phyloP scores from a whole-genome alignment of 148 eudicot genomes.

The Vaccinium corymbosum region DNA sequence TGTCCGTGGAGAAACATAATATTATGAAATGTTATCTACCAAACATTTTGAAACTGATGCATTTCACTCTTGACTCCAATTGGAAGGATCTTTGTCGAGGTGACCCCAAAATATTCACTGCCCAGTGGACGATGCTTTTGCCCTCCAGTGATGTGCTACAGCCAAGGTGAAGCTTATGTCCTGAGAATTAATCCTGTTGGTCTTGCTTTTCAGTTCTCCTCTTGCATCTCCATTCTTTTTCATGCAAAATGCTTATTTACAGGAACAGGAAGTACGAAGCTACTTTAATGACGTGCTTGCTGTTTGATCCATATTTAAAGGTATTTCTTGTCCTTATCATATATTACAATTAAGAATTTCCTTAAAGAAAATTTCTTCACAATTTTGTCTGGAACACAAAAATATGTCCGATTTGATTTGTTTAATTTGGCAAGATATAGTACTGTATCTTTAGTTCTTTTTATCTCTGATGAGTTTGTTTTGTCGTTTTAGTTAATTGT shows the following conservation, averaged over 20 bases:
- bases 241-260: conserved; percentile 22
- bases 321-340: conserved; percentile 27
- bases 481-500: conserved; percentile 9
- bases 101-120: conserved; percentile 79
- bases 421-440: background rate
- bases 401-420: background rate
- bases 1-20: background rate
- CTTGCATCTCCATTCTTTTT: conserved; percentile 10
- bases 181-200: background rate
- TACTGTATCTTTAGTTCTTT: conserved; percentile 8
- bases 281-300: conserved; percentile 81
- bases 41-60: background rate
- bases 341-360: background rate
- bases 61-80: conserved; percentile 12
- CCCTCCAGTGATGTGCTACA: conserved; percentile 87
- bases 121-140: conserved; percentile 93
- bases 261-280: conserved; percentile 92
- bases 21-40: background rate
- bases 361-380: background rate
- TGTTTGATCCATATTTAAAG: conserved; percentile 85
- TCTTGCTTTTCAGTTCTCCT: background rate
- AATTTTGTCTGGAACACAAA: background rate
- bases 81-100: conserved; percentile 90
- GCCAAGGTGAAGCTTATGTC: conserved; percentile 52
- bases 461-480: background rate